Base-by-base conservation (phyloP, 495 filamentous ascomycete genomes). In the Hypoxylon crocopeplum region DNA sequence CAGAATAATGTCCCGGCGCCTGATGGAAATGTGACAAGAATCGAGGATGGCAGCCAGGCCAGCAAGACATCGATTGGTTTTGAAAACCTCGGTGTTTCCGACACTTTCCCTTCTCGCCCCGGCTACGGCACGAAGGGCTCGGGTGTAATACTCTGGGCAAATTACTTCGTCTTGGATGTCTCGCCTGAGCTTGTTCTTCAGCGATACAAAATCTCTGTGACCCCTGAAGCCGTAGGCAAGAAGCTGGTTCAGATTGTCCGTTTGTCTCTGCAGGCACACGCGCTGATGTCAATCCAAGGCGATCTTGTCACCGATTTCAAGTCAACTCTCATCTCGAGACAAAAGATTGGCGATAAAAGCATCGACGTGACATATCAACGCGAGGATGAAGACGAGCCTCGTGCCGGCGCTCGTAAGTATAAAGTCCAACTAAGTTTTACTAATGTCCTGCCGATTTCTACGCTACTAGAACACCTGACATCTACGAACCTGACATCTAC, bases 281-380 rank as follows among this genome's bases (percentile, higher is more conserved):
- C n/a, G n/a, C 80, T 20, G 10, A 17, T 19, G 32, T 10, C 51
- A 4, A 20, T 52, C 61, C 5, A 24, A 27, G 47, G 38, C 1
- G 66, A 70, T 20, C 71, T 84, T 20, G 79, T 78, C 5, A 80
- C 81, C 0, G 82, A 85, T 36, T 82, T 75, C 56, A 74, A 71
- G 37, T 78, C 77, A 0, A 80, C 71, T 4, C 56, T 84, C 2
- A 68, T 85, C 20, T 72, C 76, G 0, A 69, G 66, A n/a, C 3
- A 75, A 76, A 48, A 75, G 69, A 10, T 10, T 38, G 15, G 11
- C 15, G 3, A 32, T 69, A 20, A 42, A n/a, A 68, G 76, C 50
- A 32, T 36, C 19, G 33, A 20, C n/a, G 59, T 74, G 16, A 12
- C n/a, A 0, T 74, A 74, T 36, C 47, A 48, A 25, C 12, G 13